These are phyloP conservation scores for Venturia aucupariae DNA, from an alignment of 2,329 filamentous ascomycete genomes.

Conservation along the genomic window DNA sequence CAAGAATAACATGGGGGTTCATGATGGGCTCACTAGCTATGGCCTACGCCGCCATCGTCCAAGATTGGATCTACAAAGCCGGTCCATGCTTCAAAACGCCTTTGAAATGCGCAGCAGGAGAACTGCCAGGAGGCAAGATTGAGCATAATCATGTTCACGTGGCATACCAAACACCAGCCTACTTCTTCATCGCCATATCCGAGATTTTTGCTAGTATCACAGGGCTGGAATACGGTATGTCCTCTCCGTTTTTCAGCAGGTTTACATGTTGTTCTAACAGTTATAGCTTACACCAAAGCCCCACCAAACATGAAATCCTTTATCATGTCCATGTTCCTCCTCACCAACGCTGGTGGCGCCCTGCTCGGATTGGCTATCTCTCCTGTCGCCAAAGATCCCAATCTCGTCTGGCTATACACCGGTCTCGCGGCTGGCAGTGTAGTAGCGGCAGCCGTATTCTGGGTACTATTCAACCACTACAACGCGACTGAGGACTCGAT, in stretches of 20 bases:
- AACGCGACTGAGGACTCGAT: constrained; percentile 14
- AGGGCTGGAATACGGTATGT: constrained; percentile 28
- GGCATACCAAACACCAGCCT: constrained; percentile 36
- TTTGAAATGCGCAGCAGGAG: constrained; percentile 28
- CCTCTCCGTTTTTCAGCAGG: too few relatives aligned
- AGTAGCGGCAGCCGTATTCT: constrained; percentile 45
- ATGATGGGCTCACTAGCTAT: constrained; percentile 44
- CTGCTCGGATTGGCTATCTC: constrained; percentile 54
- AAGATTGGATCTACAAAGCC: constrained; percentile 45
- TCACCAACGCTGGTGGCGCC: constrained; percentile 50
- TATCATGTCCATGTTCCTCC: constrained; percentile 48
- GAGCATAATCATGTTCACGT: constrained; percentile 36
- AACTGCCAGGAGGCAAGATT: constrained; percentile 22
- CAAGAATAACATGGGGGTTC: constrained; percentile 44
- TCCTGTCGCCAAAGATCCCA: constrained; percentile 52
- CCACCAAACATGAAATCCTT: constrained; percentile 40
- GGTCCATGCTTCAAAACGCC: constrained; percentile 44
- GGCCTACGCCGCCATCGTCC: constrained; percentile 47
- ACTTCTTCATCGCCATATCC: constrained; percentile 35
- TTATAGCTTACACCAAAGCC: constrained; percentile 37
- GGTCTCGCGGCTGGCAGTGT: constrained; percentile 45
- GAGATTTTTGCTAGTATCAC: constrained; percentile 41
- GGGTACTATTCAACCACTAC: constrained; percentile 33
- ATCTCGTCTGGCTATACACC: constrained; percentile 58
- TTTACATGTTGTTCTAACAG: background rate